Conservation (phyloP, 345 rosid genomes). For the Hypericum androsaemum region DNA sequence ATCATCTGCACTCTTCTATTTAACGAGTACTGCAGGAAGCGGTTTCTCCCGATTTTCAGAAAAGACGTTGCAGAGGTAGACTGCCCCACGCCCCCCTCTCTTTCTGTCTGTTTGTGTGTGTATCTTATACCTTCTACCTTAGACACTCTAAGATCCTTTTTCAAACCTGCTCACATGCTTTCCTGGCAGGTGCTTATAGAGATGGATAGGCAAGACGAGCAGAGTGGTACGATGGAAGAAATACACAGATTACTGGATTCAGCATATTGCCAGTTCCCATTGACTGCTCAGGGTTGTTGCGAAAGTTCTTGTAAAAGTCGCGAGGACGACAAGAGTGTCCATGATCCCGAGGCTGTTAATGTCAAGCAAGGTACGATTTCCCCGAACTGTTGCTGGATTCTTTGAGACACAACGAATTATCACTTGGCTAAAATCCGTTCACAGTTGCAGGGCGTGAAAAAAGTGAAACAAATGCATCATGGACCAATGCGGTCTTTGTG, state of each 20-base stretch:
- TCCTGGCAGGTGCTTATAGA: slow-evolving; percentile 52
- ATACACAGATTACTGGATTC: slow-evolving; percentile 32
- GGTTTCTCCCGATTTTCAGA: slow-evolving; percentile 55
- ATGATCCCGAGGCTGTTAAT: slow-evolving; percentile 15
- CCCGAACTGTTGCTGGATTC: background rate
- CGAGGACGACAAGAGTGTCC: slow-evolving; percentile 9
- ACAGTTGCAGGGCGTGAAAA: too few relatives aligned
- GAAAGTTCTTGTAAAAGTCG: slow-evolving; percentile 11
- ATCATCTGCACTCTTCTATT: slow-evolving; percentile 61
- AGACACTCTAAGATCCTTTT: background rate
- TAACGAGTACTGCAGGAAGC: slow-evolving; percentile 69
- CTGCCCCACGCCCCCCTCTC: background rate
- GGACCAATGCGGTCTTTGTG: too few relatives aligned
- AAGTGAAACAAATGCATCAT: too few relatives aligned
- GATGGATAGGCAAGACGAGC: slow-evolving; percentile 75
- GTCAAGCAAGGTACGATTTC: slow-evolving; percentile 24
- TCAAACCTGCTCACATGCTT: slow-evolving; percentile 7
- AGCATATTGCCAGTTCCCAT: slow-evolving; percentile 66
- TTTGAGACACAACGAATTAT: background rate
- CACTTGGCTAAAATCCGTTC: too few relatives aligned
- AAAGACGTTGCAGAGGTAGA: slow-evolving; percentile 61
- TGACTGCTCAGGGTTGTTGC: slow-evolving; percentile 19
- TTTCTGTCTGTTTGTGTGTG: slow-evolving; percentile 4
- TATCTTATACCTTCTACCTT: background rate
- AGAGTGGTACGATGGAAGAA: slow-evolving; percentile 43